A percentile compares a stretch with the other conserved stretches of the same genome.
These are phyloP conservation scores for Ophiostoma quercus DNA, from an alignment of 2,329 filamentous ascomycete species.

Conservation along the genomic window DNA sequence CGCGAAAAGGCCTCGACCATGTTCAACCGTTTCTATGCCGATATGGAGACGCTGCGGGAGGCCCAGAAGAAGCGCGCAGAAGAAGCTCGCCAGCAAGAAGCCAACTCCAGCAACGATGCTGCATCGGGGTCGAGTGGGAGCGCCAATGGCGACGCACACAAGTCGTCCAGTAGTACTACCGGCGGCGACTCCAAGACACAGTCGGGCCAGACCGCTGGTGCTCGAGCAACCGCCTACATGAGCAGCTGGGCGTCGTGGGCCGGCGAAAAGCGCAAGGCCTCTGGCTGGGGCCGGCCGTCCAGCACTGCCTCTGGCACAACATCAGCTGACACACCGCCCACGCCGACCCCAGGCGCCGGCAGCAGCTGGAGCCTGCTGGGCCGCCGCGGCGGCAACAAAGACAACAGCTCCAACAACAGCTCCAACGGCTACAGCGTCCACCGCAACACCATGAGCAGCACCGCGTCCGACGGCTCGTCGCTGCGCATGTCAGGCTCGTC, in stretches of 20 bases:
- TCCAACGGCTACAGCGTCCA: slow-evolving; percentile 16
- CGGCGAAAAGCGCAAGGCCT: slow-evolving; percentile 67
- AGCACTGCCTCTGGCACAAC: slow-evolving; percentile 12
- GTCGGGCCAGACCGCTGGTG: slow-evolving; percentile 46
- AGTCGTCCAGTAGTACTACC: neutral
- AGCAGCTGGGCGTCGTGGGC: slow-evolving; percentile 66
- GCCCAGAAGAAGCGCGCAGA: slow-evolving; percentile 61
- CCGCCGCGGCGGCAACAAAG: slow-evolving; percentile 16
- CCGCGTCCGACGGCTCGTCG: slow-evolving; percentile 26
- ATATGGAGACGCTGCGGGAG: slow-evolving; percentile 78
- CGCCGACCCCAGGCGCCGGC: slow-evolving; percentile 14
- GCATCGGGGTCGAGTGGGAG: neutral
- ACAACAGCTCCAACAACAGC: neutral
- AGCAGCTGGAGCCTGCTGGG: slow-evolving; percentile 24
- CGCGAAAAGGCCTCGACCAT: slow-evolving; percentile 82
- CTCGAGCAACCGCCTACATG: slow-evolving; percentile 58
- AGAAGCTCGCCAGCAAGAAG: slow-evolving; percentile 40
- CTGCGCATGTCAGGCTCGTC: slow-evolving; percentile 27
- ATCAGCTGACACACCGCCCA: neutral
- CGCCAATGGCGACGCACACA: neutral
- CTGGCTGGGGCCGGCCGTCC: slow-evolving; percentile 37
- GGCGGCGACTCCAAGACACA: slow-evolving; percentile 41
- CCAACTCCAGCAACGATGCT: neutral
- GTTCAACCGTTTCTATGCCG: slow-evolving; percentile 82
- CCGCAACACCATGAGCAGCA: slow-evolving; percentile 30